Conservation (phyloP, 495 filamentous ascomycete species). For the Apodospora peruviana region DNA sequence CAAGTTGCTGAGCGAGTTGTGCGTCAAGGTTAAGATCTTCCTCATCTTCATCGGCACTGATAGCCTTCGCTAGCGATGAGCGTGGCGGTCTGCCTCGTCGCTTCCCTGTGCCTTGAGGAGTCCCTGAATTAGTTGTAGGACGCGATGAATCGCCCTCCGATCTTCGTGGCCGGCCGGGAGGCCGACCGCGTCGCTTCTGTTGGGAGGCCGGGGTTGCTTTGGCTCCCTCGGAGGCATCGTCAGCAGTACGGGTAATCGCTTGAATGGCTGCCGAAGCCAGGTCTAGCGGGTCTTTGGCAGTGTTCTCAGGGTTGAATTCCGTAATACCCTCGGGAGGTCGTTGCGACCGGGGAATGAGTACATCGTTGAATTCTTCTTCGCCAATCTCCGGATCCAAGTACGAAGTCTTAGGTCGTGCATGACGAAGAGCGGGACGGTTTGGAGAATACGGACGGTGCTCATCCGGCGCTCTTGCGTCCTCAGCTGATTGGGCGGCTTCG, state of each 20-base stretch:
- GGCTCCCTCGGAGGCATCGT: too few relatives aligned
- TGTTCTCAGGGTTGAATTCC: constrained; percentile 9
- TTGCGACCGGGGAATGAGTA: constrained; percentile 21
- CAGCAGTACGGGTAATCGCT: constrained; percentile 4
- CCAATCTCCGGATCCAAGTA: constrained; percentile 34
- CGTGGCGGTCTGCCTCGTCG: constrained; percentile 19
- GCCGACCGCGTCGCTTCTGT: constrained; percentile 15
- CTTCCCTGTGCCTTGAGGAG: not conserved
- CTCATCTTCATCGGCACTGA: not conserved
- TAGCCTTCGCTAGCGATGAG: constrained; percentile 4
- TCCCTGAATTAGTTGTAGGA: not conserved
- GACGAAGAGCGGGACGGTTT: constrained; percentile 35
- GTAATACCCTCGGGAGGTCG: constrained; percentile 12
- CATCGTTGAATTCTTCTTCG: constrained; percentile 34
- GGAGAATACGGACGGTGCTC: constrained; percentile 19
- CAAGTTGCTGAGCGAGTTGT: constrained; percentile 18
- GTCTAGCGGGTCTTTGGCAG: constrained; percentile 31
- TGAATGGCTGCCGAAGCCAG: constrained; percentile 29
- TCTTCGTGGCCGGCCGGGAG: constrained; percentile 19
- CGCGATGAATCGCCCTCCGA: constrained; percentile 4
- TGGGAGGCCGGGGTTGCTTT: too few relatives aligned
- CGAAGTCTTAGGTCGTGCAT: constrained; percentile 38
- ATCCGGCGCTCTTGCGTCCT: constrained; percentile 3
- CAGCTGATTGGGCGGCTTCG: not conserved
- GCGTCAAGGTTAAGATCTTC: constrained; percentile 16